These are phyloP conservation scores for Cryptococcus sp. DNA, from an alignment of 1,284 basidiomycete species.

Conservation along the genomic window DNA sequence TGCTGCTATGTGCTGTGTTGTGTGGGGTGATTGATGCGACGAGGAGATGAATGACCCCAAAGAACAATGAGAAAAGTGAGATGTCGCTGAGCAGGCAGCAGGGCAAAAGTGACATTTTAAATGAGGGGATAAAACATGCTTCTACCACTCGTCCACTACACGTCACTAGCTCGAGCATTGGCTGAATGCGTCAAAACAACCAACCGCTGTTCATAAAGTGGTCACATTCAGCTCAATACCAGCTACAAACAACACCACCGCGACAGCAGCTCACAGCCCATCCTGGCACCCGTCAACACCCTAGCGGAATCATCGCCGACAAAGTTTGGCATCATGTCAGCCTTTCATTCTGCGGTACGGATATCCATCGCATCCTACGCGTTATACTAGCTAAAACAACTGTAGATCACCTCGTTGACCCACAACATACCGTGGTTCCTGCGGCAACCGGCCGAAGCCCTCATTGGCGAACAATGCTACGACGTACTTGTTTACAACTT, in stretches of 20 bases:
- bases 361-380: slow-evolving; percentile 3
- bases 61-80: neutral
- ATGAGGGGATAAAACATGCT: neutral
- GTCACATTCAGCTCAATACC: too few species aligned
- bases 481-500: slow-evolving; percentile 84
- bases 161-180: neutral
- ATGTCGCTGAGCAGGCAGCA: neutral
- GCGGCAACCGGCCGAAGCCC: slow-evolving; percentile 72
- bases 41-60: too few species aligned
- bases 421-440: slow-evolving; percentile 74
- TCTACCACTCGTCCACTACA: neutral
- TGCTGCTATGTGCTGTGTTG: too few species aligned
- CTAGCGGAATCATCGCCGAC: neutral
- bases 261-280: neutral
- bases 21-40: too few species aligned
- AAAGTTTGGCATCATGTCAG: slow-evolving; percentile 14
- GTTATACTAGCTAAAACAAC: neutral
- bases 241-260: too few species aligned
- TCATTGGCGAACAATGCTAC: slow-evolving; percentile 92
- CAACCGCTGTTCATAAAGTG: neutral
- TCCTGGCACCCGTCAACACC: slow-evolving; percentile 5
- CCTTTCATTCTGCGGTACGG: slow-evolving; percentile 30
- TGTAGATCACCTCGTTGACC: slow-evolving; percentile 52
- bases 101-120: neutral
- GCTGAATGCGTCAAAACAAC: neutral